phyloP scores from a whole-genome alignment of 2,329 filamentous ascomycete genomes.

The Verticillium longisporum region DNA sequence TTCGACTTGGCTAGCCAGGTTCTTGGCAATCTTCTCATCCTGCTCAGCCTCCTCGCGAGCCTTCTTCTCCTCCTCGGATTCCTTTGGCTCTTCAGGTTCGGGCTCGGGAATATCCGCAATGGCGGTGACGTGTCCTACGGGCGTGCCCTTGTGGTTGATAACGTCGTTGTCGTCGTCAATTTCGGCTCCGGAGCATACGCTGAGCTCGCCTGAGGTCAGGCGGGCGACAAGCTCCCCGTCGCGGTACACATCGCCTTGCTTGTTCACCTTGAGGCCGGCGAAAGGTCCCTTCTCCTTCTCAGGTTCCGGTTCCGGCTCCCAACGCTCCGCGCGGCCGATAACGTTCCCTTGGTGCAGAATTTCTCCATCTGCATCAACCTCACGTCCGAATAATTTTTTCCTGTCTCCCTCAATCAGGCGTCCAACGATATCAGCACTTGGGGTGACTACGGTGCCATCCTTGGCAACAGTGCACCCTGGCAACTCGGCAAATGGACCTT shows the following conservation, averaged over 20 bases:
- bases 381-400: slow-evolving; percentile 65
- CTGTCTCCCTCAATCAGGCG: slow-evolving; percentile 63
- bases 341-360: slow-evolving; percentile 58
- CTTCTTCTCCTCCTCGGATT: slow-evolving; percentile 37
- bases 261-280: slow-evolving; percentile 48
- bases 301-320: slow-evolving; percentile 34
- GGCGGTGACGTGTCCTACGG: slow-evolving; percentile 61
- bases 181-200: slow-evolving; percentile 59
- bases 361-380: slow-evolving; percentile 80
- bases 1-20: slow-evolving; percentile 66
- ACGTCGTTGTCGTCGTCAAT: slow-evolving; percentile 67
- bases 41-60: slow-evolving; percentile 51
- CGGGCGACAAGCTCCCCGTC: slow-evolving; percentile 58
- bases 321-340: slow-evolving; percentile 52
- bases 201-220: slow-evolving; percentile 60
- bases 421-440: slow-evolving; percentile 65
- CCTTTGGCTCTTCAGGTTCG: slow-evolving; percentile 40
- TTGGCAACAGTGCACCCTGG: slow-evolving; percentile 59
- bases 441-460: slow-evolving; percentile 61
- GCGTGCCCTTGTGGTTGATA: slow-evolving; percentile 59
- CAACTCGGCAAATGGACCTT: slow-evolving; percentile 64
- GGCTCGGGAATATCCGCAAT: slow-evolving; percentile 49
- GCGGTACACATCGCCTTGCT: slow-evolving; percentile 50
- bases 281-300: slow-evolving; percentile 45
- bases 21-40: slow-evolving; percentile 69